Conservation (phyloP, 371 early-diverging fungal genomes). For the Mortierella sp. region DNA sequence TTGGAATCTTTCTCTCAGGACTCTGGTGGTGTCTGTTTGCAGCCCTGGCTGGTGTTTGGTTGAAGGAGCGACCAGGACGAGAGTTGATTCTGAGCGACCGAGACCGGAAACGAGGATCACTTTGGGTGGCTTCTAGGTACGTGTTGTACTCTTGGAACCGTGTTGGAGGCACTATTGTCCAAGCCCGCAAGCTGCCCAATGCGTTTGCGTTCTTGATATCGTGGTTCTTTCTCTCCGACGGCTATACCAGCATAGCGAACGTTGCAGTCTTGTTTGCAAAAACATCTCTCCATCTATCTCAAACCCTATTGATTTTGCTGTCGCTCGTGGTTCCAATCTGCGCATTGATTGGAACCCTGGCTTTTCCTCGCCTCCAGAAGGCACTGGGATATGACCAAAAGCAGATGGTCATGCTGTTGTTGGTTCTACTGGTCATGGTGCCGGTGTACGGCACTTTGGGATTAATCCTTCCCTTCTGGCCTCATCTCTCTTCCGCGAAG, state of each 20-base stretch:
- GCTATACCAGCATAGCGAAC: conserved; percentile 52
- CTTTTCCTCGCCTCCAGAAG: conserved; percentile 41
- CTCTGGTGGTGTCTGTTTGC: conserved; percentile 61
- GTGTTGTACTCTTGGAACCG: conserved; percentile 54
- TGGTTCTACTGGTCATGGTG: conserved; percentile 44
- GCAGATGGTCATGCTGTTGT: conserved; percentile 50
- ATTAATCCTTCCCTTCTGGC: conserved; percentile 44
- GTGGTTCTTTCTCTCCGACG: conserved; percentile 58
- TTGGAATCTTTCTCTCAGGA: conserved; percentile 57
- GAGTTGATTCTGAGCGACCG: conserved; percentile 42
- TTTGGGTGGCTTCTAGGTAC: conserved; percentile 42
- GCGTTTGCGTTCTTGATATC: conserved; percentile 53
- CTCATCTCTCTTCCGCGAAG: conserved; percentile 30
- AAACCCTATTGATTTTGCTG: conserved; percentile 41
- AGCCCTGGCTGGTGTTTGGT: conserved; percentile 46
- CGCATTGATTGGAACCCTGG: conserved; percentile 50
- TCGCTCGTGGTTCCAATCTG: conserved; percentile 54
- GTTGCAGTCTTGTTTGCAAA: conserved; percentile 59
- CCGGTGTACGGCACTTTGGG: conserved; percentile 51
- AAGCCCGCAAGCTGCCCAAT: conserved; percentile 51
- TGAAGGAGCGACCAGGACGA: conserved; percentile 53
- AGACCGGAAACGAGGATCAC: conserved; percentile 22
- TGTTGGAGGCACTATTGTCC: conserved; percentile 45
- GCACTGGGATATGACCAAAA: conserved; percentile 35
- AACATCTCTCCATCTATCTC: conserved; percentile 35